A percentile compares a stretch with the other conserved stretches of the same genome.
Evolutionary conservation across 2,329 filamentous ascomycete species (phyloP).

Genomic region (Aspergillus transmontanensis): DNA sequence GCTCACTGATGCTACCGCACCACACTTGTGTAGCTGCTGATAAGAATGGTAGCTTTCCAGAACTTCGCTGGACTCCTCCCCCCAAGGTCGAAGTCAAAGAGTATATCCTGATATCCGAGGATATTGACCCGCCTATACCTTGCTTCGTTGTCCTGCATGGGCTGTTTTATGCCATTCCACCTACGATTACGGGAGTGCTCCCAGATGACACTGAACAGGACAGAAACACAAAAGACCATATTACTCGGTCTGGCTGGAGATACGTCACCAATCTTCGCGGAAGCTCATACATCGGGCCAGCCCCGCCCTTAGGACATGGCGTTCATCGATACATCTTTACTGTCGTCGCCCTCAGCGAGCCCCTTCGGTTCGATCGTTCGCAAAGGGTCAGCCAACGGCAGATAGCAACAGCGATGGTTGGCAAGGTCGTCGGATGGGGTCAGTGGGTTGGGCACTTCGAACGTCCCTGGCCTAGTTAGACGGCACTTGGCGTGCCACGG

Average conservation of each 20-base stretch:
- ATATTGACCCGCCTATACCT: slow-evolving; percentile 33
- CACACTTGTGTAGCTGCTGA: not conserved
- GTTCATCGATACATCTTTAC: slow-evolving; percentile 37
- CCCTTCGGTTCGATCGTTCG: slow-evolving; percentile 23
- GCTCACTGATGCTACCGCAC: not conserved
- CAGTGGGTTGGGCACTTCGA: not conserved
- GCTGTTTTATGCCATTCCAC: slow-evolving; percentile 34
- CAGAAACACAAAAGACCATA: slow-evolving; percentile 10
- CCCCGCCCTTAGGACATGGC: slow-evolving; percentile 34
- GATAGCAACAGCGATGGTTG: slow-evolving; percentile 29
- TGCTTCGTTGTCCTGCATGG: slow-evolving; percentile 25
- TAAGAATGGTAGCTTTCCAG: not conserved
- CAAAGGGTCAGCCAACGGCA: slow-evolving; percentile 25
- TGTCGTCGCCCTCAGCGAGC: slow-evolving; percentile 31
- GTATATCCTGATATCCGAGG: slow-evolving; percentile 34
- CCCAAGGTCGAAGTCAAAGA: not conserved
- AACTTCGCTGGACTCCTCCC: not conserved
- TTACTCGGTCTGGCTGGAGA: slow-evolving; percentile 30
- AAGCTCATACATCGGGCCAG: slow-evolving; percentile 29
- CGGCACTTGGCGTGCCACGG: slow-evolving; percentile 13
- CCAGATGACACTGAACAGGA: slow-evolving; percentile 21
- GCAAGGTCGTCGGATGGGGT: slow-evolving; percentile 28
- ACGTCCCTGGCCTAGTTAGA: not conserved
- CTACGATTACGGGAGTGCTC: slow-evolving; percentile 16
- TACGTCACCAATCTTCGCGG: slow-evolving; percentile 31